Conservation (phyloP, 768 basidiomycete species). For the Amanita rimosa region DNA sequence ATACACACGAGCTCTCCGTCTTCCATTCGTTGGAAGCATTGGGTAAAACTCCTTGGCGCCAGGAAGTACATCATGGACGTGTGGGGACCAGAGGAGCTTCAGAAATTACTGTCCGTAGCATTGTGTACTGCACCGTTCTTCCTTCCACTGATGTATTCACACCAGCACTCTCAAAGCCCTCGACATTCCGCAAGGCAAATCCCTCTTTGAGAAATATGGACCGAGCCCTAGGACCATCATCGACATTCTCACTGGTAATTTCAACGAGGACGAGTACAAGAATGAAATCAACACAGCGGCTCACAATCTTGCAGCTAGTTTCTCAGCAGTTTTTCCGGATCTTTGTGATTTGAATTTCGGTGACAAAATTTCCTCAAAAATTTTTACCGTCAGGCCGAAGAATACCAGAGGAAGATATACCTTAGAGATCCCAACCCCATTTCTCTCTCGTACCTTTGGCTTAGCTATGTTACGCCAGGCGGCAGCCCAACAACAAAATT, state of each 20-base stretch:
- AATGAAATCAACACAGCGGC: background rate
- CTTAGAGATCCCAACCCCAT: too few species aligned
- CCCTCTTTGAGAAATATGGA: conserved; percentile 8
- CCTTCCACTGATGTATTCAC: conserved; percentile 1
- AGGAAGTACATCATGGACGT: conserved; percentile 6
- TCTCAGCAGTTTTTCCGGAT: too few species aligned
- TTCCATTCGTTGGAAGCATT: conserved; percentile 3
- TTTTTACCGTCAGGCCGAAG: too few species aligned
- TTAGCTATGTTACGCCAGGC: conserved; percentile 4
- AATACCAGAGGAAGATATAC: too few species aligned
- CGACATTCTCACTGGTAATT: background rate
- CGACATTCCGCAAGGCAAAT: background rate
- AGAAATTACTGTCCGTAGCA: conserved; percentile 3
- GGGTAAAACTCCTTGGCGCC: background rate
- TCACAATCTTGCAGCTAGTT: too few species aligned
- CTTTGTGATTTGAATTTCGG: too few species aligned
- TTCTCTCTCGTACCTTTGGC: background rate
- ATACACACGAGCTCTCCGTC: conserved; percentile 1
- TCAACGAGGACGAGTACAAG: background rate
- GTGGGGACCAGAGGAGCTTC: background rate
- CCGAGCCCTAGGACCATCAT: conserved; percentile 4
- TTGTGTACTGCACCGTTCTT: background rate
- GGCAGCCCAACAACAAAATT: conserved; percentile 4
- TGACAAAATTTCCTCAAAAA: too few species aligned
- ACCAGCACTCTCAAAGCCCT: background rate